Evolutionary conservation across 208 protist species (phyloP).

Genomic region (Trypanosoma congolense): DNA sequence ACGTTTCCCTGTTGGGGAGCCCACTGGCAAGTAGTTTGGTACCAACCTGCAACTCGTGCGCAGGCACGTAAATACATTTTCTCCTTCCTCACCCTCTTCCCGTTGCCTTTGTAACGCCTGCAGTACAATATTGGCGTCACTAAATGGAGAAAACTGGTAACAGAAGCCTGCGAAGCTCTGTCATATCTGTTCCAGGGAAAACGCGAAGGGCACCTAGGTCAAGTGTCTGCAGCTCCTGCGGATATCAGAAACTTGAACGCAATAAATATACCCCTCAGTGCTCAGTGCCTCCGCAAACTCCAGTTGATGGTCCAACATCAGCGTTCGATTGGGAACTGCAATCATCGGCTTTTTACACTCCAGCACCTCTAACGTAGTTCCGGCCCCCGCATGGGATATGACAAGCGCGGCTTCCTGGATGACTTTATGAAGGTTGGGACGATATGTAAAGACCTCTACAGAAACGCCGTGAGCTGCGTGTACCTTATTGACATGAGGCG

Average conservation of each 20-base stretch:
- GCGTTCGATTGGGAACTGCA: conserved; percentile 79
- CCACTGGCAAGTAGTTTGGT: too few relatives aligned
- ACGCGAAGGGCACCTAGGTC: conserved; percentile 33
- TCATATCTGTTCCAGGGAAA: conserved; percentile 42
- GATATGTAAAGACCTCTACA: conserved; percentile 78
- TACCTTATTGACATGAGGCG: conserved; percentile 8
- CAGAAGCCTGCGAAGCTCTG: conserved; percentile 25
- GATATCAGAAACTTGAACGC: conserved; percentile 40
- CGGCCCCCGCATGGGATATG: conserved; percentile 86
- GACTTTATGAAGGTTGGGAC: conserved; percentile 40
- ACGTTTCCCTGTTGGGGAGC: too few relatives aligned
- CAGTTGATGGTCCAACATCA: conserved; percentile 89
- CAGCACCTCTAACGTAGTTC: conserved; percentile 89
- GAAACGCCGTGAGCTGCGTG: conserved; percentile 21
- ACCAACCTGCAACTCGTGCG: too few relatives aligned
- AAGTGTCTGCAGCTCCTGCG: conserved; percentile 28
- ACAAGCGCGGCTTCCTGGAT: conserved; percentile 57
- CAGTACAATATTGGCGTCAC: neutral
- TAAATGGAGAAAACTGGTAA: conserved; percentile 9
- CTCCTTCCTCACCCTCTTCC: neutral
- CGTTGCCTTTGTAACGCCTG: neutral
- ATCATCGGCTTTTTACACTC: conserved; percentile 51
- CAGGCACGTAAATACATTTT: too few relatives aligned
- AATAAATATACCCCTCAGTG: conserved; percentile 54
- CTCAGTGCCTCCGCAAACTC: conserved; percentile 68